Evolutionary conservation across 1,139 yeast species (phyloP), one percentile per base, ranked within the genome.

Genomic region (Debaryomycetaceae sp.): DNA sequence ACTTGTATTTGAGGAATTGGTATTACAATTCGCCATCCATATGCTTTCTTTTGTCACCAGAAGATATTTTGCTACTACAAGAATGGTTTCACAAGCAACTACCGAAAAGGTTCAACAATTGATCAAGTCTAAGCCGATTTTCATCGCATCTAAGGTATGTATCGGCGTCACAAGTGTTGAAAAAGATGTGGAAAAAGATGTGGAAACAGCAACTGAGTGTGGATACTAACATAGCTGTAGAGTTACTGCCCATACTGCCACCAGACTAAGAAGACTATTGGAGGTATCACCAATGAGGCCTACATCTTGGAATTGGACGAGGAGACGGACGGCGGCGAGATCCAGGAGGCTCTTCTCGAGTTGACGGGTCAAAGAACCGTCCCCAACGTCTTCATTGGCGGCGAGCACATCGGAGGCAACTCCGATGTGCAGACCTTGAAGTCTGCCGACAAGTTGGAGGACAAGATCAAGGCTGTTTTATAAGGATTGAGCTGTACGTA

Each of bases 341-440:
- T 91, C 55, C 98, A 93, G 70, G 84, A 77, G 42, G 95, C 95
- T 47, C 76, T 93, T 51, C 63, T 60, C 40, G 83, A 85, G 59
- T 66, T 89, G 52, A 85, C 95, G 37, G 96, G 97, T 50, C 98
- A 93, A 73, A 77, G 81, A 56, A 89, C 97, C 36, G 98, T 93
- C 47, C 99, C 99, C 51, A 91, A 87, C 66, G 80, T 93, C 53
- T 90, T 85, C 70, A 90, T 93, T 63, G 83, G 78, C 42, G 97
- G 96, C 48, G 77, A 88, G 68, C 97, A 89, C 71, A 81, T 93
- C 58, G 99, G 99, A 50, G 99, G 99, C 48, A 87, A 89, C 78
- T 84, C 91, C 42, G 96, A 87, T 56, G 74, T 91, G 50, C 95
- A 88, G 69, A 70, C 75, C 39, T 75, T 83, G 63, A 72, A 74